Base-by-base conservation (phyloP, 495 filamentous ascomycete genomes). In the Tirmania nivea region DNA sequence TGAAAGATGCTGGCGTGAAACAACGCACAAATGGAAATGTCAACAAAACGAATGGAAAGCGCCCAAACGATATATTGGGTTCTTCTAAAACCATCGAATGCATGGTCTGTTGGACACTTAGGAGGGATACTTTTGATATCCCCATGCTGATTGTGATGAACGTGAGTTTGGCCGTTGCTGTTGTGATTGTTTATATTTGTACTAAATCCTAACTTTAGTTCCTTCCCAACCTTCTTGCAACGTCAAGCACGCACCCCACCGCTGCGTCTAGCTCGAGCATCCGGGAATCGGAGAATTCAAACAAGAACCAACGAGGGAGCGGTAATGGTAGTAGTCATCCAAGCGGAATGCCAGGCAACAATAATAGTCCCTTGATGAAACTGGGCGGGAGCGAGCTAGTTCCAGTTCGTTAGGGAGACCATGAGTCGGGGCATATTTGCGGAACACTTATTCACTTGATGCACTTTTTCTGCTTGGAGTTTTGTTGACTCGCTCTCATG, bases 111-210 rank as follows among this genome's bases (percentile, higher is more conserved):
- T 97, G 90, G 89, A 86, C 84, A 56, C 86, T 96, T 54, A 90
- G 88, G 72, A 73, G 90, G 56, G 90, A 97, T 67, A 84, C 90
- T 48, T 97, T 96, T 69, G 90, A 95, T 67, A 94, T 97, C 66
- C 90, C 90, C 31, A 95, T 94, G 87, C 69, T 97, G 66, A 90
- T 95, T 68, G 79, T 94, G 61, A 87, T 94, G 71, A 94, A 94
- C 69, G 90, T 94, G 64, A 79, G 87, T 80, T 4, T 31, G 55
- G 10, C n/a, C 35, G 48, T 45, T 45, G 8, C 12, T 14, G 17
- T 45, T 45, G 9, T 14, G 39, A 3, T 19, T 45, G 39, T 45
- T 45, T 17, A 12, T 45, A 45, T 3, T 4, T 31, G 25, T 31
- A 7, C 25, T 31, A 31, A 31, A 3, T 31, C 25, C 7, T 31